Base-by-base conservation (phyloP, 2,329 filamentous ascomycete species). In the Colletotrichum endophyticum region DNA sequence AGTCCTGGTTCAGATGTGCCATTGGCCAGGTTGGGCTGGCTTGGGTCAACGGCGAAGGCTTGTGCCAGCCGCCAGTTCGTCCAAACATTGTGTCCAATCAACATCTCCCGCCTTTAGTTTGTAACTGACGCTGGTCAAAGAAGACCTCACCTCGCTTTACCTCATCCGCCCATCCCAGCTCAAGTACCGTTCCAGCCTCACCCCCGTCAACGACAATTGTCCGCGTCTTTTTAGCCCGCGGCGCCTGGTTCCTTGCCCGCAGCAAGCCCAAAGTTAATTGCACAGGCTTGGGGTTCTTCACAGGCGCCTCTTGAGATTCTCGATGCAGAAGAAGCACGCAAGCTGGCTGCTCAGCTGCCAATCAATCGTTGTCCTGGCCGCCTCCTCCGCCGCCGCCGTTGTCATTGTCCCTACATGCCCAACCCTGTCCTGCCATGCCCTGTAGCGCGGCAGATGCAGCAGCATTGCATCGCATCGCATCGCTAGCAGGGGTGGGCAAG, bases 381-480 rank as follows among this genome's bases (percentile, higher is more conserved):
- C 64, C 70, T 32, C 72, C 70, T 61, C 70, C 73, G 49, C 69
- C 63, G 57, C 49, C 57, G 73, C 66, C 64, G 64, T 59, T 61
- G 73, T 76, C 73, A 66, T 66, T 73, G 73, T 76, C 64, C 70
- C 62, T 61, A 73, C 66, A 75, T 71, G 59, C 36, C 36, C 72
- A 53, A 75, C 72, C 67, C 66, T 77, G 75, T 39, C 32, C 72
- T 75, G 67, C 75, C 66, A 61, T 77, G 71, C 67, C 75, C 61
- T 77, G 75, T 77, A 77, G 72, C 72, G 75, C 75, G 75, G 75
- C 75, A 77, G 75, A 77, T 77, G 75, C 75, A 77, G 72, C 72
- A 77, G 72, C 75, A 75, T 70, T 70, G 75, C 75, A 77, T 71
- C 75, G 75, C 75, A 77, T 71, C 72, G 72, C 62, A 53, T 66